Percentiles rank a stretch among this genome's conserved stretches.
These are phyloP conservation scores for Setaria italica DNA, from an alignment of 202 grass and related monocot species.

Conservation along the genomic window DNA sequence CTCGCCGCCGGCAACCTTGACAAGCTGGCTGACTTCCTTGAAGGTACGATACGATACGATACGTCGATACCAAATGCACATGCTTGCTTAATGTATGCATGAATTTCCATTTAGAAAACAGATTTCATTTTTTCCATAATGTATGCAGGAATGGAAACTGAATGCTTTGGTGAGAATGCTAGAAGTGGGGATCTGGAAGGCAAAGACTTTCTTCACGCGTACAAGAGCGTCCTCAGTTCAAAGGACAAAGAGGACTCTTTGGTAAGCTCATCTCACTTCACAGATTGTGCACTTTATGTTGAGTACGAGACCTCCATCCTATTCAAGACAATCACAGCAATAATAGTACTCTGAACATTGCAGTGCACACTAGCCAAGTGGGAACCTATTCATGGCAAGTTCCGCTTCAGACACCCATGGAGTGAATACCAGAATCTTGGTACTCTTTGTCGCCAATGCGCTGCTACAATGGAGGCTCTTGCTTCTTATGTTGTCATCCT, in stretches of 20 bases:
- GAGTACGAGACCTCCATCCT: not conserved
- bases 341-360: not conserved
- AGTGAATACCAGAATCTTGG: slow-evolving; percentile 71
- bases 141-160: slow-evolving; percentile 66
- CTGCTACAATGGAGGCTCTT: slow-evolving; percentile 69
- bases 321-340: not conserved
- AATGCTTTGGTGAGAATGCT: slow-evolving; percentile 68
- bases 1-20: slow-evolving; percentile 62
- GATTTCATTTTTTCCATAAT: not conserved
- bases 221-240: slow-evolving; percentile 64
- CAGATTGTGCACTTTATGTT: not conserved
- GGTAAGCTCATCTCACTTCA: slow-evolving; percentile 42
- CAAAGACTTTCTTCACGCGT: slow-evolving; percentile 65
- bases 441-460: slow-evolving; percentile 68
- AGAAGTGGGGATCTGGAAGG: slow-evolving; percentile 51
- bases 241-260: slow-evolving; percentile 75
- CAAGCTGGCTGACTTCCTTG: slow-evolving; percentile 67
- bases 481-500: slow-evolving; percentile 58
- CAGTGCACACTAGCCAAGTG: slow-evolving; percentile 74
- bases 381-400: slow-evolving; percentile 76
- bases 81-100: too few species aligned
- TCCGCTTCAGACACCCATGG: slow-evolving; percentile 76
- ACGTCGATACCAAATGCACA: too few species aligned
- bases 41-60: slow-evolving; percentile 58
- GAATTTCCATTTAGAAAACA: not conserved